These are phyloP conservation scores for Drosera spatulata DNA, from an alignment of 179 eudicot genomes.

Conservation along the genomic window DNA sequence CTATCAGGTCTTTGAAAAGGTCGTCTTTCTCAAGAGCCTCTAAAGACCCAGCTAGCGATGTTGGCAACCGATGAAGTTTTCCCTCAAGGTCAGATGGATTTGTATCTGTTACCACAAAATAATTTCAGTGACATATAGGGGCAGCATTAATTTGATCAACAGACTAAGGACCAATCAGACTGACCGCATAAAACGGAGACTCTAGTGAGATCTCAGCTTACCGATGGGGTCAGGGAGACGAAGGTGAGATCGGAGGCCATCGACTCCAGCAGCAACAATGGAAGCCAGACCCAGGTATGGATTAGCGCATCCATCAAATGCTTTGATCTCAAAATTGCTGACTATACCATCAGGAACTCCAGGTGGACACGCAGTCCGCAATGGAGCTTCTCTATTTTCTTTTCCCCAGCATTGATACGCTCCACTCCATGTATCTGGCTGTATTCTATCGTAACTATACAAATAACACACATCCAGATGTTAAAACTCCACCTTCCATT, in stretches of 20 bases:
- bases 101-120: slow-evolving; percentile 28
- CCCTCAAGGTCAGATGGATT: slow-evolving; percentile 57
- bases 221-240: slow-evolving; percentile 70
- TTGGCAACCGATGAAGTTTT: slow-evolving; percentile 53
- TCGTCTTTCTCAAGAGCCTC: slow-evolving; percentile 65
- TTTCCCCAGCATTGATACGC: slow-evolving; percentile 97
- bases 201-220: slow-evolving; percentile 19
- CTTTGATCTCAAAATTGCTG: slow-evolving; percentile 95
- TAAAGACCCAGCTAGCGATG: slow-evolving; percentile 61
- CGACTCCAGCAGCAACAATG: slow-evolving; percentile 82
- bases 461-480: slow-evolving; percentile 6
- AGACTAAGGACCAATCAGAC: neutral
- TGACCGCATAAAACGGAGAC: neutral
- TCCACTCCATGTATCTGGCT: slow-evolving; percentile 95
- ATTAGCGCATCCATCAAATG: slow-evolving; percentile 94
- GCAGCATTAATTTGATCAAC: neutral
- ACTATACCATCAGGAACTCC: slow-evolving; percentile 74
- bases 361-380: slow-evolving; percentile 95
- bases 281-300: slow-evolving; percentile 83
- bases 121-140: neutral
- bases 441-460: slow-evolving; percentile 80
- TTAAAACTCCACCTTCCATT: neutral
- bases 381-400: slow-evolving; percentile 93
- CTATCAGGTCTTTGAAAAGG: slow-evolving; percentile 43
- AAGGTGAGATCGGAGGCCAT: slow-evolving; percentile 70